Percentiles rank a stretch among this genome's conserved stretches.
phyloP scores from a whole-genome alignment of 1,284 basidiomycete genomes.

The Leccinum pachyderme region DNA sequence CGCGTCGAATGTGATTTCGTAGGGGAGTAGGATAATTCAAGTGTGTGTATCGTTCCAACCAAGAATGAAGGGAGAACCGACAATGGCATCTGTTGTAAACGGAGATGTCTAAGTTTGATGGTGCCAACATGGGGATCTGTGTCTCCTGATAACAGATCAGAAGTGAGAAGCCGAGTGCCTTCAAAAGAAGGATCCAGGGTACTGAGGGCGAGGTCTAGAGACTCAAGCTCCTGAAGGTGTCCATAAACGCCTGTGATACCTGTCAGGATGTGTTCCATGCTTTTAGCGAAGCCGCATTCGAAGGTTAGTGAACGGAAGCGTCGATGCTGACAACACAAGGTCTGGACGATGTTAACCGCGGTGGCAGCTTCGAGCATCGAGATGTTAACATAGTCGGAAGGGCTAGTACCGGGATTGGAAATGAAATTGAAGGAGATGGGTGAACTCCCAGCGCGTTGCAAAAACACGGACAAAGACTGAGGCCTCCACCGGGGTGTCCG shows the following conservation, averaged over 20 bases:
- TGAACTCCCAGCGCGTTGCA: conserved; percentile 36
- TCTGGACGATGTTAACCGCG: conserved; percentile 19
- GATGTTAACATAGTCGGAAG: conserved; percentile 1
- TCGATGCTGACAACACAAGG: conserved; percentile 24
- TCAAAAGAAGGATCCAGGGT: conserved; percentile 26
- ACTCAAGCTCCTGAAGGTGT: conserved; percentile 33
- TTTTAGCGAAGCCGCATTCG: conserved; percentile 30
- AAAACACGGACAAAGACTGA: conserved; percentile 30
- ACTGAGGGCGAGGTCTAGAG: conserved; percentile 35
- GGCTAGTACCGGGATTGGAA: conserved; percentile 13
- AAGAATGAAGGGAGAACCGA: conserved; percentile 36
- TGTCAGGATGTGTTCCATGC: conserved; percentile 28
- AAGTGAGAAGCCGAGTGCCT: conserved; percentile 24
- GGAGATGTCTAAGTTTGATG: conserved; percentile 35
- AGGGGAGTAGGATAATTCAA: conserved; percentile 41
- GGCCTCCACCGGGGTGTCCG: conserved; percentile 28
- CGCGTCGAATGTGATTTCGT: conserved; percentile 25
- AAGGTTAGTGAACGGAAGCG: conserved; percentile 38
- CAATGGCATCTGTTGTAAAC: conserved; percentile 41
- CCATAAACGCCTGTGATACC: conserved; percentile 19
- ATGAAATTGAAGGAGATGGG: conserved; percentile 39
- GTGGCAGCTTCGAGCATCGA: conserved; percentile 20
- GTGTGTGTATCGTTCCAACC: conserved; percentile 36
- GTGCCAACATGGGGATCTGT: conserved; percentile 7
- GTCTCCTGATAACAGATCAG: conserved; percentile 19